Evolutionary conservation across 1,139 yeast genomes (phyloP), one percentile per base, ranked within the genome.

Genomic region (Hansenula sp.): DNA sequence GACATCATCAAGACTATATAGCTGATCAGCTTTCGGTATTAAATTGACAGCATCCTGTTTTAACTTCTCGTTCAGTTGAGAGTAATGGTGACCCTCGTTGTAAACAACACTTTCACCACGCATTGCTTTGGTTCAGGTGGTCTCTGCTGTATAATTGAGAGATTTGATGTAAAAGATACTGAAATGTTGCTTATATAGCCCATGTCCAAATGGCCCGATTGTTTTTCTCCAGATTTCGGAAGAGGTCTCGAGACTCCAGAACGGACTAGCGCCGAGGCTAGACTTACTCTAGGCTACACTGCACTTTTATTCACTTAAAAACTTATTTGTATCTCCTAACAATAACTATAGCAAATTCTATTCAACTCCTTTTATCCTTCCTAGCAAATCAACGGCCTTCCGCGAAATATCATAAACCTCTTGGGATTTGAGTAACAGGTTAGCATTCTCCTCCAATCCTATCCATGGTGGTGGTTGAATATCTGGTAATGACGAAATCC

Each of bases 381-480:
- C 36, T 11, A 40, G 35, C 13, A 50, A 5, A 32, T 25, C 12
- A 5, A 9, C 16, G 13, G 47, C 44, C 8, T n/a, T 29, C 8
- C 40, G 18, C 1, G 48, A 40, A 28, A 49, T 38, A 5, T 36
- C 41, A 9, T 6, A 8, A 17, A 44, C 43, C 18, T 45, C 46
- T 27, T 36, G 24, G 9, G n/a, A 38, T 38, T 44, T 47, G 12
- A 49, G 37, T 18, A 38, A 16, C 4, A 33, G 30, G 32, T 73
- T 77, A 2, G 74, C 78, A 36, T 71, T 66, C 4, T 62, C 68
- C 2, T 71, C 68, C 34, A 86, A 63, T 0, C 81, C 85, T 16
- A 84, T 61, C 93, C 94, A 86, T 2, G 68, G 60, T 28, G 84
- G 69, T 1, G 89, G 83, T 36, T 77, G 76, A 12, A 68, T 54